Evolutionary conservation across 495 filamentous ascomycete genomes (phyloP).

Genomic region (Tuber umbilicatum): DNA sequence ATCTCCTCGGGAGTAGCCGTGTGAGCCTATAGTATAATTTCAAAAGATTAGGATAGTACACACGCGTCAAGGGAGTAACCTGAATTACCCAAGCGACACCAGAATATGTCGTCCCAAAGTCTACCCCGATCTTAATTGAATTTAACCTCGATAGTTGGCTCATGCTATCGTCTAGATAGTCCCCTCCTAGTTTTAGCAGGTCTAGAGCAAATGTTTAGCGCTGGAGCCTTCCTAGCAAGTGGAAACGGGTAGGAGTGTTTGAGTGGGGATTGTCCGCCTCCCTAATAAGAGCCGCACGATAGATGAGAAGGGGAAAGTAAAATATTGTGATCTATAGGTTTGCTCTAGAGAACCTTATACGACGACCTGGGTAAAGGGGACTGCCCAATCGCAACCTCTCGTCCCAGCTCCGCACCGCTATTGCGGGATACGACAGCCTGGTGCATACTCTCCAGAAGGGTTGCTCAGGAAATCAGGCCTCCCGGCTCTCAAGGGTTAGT

Average conservation of each 20-base stretch:
- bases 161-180: background rate
- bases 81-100: slow-evolving; percentile 30
- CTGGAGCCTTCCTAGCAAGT: background rate
- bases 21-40: slow-evolving; percentile 14
- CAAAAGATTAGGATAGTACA: slow-evolving; percentile 22
- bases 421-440: background rate
- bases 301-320: background rate
- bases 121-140: slow-evolving; percentile 34
- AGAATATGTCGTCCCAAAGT: slow-evolving; percentile 28
- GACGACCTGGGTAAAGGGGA: background rate
- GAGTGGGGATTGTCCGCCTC: background rate
- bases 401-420: background rate
- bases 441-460: background rate
- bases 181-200: background rate
- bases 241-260: background rate
- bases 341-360: background rate
- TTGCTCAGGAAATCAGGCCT: background rate
- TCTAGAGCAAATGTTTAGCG: background rate
- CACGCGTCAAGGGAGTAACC: background rate
- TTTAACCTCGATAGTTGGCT: background rate
- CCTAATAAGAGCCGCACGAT: background rate
- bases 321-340: background rate
- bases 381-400: background rate
- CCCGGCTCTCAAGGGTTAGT: too few species aligned
- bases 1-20: slow-evolving; percentile 25